Conservation (phyloP, 1,284 basidiomycete species). For the Tilletia indica region DNA sequence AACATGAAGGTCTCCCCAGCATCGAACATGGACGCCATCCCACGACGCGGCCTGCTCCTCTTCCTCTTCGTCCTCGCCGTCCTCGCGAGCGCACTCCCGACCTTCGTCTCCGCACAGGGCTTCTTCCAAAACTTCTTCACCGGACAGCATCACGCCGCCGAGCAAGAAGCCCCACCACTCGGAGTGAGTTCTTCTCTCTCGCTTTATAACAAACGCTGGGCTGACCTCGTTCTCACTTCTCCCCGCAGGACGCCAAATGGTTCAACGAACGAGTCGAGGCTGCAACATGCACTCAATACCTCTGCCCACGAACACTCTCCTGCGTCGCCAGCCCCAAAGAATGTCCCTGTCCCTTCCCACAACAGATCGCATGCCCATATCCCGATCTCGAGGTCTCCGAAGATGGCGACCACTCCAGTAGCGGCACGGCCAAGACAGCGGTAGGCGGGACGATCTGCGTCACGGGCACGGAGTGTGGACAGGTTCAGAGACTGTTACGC, state of each 20-base stretch:
- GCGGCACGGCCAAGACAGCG: neutral
- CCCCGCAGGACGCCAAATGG: slow-evolving; percentile 36
- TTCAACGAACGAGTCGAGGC: slow-evolving; percentile 44
- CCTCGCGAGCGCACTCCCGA: neutral
- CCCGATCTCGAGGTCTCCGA: neutral
- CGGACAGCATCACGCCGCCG: slow-evolving; percentile 26
- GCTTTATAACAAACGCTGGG: neutral
- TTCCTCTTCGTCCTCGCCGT: slow-evolving; percentile 5
- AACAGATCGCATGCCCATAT: slow-evolving; percentile 25
- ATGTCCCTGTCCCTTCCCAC: slow-evolving; percentile 48
- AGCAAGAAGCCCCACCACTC: slow-evolving; percentile 38
- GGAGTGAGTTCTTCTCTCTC: slow-evolving; percentile 27
- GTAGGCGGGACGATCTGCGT: slow-evolving; percentile 2
- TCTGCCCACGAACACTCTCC: slow-evolving; percentile 47
- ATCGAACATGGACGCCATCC: neutral
- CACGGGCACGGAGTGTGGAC: slow-evolving; percentile 4
- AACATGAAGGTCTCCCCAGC: neutral
- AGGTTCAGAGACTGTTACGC: neutral
- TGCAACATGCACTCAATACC: slow-evolving; percentile 40
- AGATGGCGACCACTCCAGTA: neutral
- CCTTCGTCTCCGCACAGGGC: slow-evolving; percentile 10
- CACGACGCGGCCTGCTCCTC: neutral
- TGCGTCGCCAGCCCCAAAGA: slow-evolving; percentile 46
- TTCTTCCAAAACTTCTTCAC: slow-evolving; percentile 47
- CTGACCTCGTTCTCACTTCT: neutral